Percentiles rank a stretch among this genome's conserved stretches.
phyloP scores from a whole-genome alignment of 768 basidiomycete genomes.

The Xerocomellus chrysenteron region DNA sequence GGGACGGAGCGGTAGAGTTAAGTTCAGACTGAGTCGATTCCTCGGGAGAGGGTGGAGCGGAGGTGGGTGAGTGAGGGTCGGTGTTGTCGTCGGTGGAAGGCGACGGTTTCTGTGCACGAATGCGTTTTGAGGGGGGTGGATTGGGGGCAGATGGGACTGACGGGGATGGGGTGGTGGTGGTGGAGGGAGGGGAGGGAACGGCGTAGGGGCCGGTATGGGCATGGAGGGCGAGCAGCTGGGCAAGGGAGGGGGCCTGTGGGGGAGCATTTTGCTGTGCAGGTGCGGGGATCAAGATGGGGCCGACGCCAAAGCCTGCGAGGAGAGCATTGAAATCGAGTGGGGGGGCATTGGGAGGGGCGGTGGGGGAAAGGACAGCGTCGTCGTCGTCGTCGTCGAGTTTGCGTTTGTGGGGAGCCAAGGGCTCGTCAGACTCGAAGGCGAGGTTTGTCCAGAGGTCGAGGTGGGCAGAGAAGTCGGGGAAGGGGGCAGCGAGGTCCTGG shows the following conservation, averaged over 20 bases:
- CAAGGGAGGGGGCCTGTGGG: constrained; percentile 51
- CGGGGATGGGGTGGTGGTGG: constrained; percentile 15
- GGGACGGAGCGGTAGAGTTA: constrained; percentile 36
- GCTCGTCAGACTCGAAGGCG: constrained; percentile 75
- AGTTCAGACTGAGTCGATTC: constrained; percentile 20
- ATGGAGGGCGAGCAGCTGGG: constrained; percentile 68
- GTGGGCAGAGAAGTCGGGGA: constrained; percentile 74
- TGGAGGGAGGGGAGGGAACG: constrained; percentile 14
- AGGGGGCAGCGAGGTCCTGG: constrained; percentile 61
- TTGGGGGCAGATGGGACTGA: constrained; percentile 14
- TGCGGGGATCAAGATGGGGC: constrained; percentile 40
- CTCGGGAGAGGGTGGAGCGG: constrained; percentile 28
- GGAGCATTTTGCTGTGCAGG: constrained; percentile 28
- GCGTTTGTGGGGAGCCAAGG: constrained; percentile 40
- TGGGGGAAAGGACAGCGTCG: constrained; percentile 52
- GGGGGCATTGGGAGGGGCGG: constrained; percentile 35
- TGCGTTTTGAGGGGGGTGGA: constrained; percentile 44
- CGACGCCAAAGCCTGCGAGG: constrained; percentile 40
- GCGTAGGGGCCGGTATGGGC: constrained; percentile 32
- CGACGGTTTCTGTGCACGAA: constrained; percentile 55
- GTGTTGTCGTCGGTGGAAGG: constrained; percentile 22
- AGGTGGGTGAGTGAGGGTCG: constrained; percentile 24
- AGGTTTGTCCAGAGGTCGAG: constrained; percentile 85
- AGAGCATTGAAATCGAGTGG: constrained; percentile 44
- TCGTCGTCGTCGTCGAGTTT: constrained; percentile 37